These are phyloP conservation scores for Arabis alpina DNA, from an alignment of 345 rosid species.

Conservation along the genomic window DNA sequence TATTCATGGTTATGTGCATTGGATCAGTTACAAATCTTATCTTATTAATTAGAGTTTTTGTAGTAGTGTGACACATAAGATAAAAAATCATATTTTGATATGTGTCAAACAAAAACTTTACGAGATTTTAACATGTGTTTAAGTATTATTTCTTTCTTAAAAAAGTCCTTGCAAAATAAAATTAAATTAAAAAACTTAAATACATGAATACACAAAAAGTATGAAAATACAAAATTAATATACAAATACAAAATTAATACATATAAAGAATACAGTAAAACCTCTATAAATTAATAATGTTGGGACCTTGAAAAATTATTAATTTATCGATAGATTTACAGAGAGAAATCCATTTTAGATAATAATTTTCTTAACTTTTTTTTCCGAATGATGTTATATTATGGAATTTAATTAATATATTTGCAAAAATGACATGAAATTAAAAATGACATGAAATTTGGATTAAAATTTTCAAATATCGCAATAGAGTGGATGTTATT, in stretches of 20 bases:
- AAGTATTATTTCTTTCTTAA: slow-evolving; percentile 19
- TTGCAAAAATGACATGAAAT: too few relatives aligned
- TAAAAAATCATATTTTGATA: not conserved
- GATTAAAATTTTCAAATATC: too few relatives aligned
- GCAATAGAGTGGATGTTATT: too few relatives aligned
- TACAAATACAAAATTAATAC: not conserved
- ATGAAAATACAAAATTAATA: not conserved
- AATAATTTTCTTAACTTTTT: too few relatives aligned
- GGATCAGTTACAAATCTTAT: slow-evolving; percentile 22
- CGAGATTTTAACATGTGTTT: slow-evolving; percentile 13
- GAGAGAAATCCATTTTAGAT: too few relatives aligned
- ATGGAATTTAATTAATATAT: too few relatives aligned
- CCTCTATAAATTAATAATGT: too few relatives aligned
- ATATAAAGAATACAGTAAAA: too few relatives aligned
- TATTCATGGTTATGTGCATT: not conserved
- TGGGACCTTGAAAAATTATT: too few relatives aligned
- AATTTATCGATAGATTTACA: too few relatives aligned
- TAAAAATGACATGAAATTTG: too few relatives aligned
- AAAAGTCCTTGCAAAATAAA: not conserved
- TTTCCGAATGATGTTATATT: too few relatives aligned
- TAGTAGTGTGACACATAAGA: slow-evolving; percentile 7
- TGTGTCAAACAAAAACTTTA: slow-evolving; percentile 3
- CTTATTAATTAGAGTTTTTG: not conserved
- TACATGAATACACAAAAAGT: not conserved
- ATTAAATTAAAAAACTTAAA: not conserved